A percentile compares a stretch with the other conserved stretches of the same genome.
Conservation (phyloP, 768 basidiomycete species). For the Xerocomus spinulosus region DNA sequence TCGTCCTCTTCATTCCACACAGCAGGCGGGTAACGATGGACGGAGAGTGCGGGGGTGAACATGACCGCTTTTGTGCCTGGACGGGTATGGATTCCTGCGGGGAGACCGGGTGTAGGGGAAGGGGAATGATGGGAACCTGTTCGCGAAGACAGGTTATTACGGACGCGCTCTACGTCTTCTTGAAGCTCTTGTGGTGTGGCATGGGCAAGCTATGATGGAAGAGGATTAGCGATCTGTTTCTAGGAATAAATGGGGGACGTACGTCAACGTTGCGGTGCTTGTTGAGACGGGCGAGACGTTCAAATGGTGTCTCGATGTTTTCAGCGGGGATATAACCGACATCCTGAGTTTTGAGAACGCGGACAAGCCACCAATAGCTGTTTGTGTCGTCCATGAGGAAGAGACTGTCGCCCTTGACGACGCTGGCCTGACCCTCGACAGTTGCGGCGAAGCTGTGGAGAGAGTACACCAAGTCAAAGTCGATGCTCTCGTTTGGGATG, state of each 20-base stretch:
- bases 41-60: slow-evolving; percentile 64
- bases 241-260: slow-evolving; percentile 29
- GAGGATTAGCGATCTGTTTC: background rate
- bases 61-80: slow-evolving; percentile 49
- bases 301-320: slow-evolving; percentile 98
- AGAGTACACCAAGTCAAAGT: slow-evolving; percentile 91
- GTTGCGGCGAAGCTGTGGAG: slow-evolving; percentile 96
- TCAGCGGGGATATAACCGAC: slow-evolving; percentile 99
- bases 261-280: slow-evolving; percentile 98
- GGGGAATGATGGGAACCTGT: slow-evolving; percentile 48
- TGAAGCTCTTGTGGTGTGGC: slow-evolving; percentile 50
- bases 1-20: slow-evolving; percentile 80
- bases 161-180: slow-evolving; percentile 53
- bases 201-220: slow-evolving; percentile 26
- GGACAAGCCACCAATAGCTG: slow-evolving; percentile 99
- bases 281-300: slow-evolving; percentile 90
- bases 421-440: slow-evolving; percentile 97
- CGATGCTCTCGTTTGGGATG: slow-evolving; percentile 87
- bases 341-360: slow-evolving; percentile 97
- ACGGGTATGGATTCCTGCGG: slow-evolving; percentile 22
- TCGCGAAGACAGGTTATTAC: slow-evolving; percentile 46
- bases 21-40: slow-evolving; percentile 75
- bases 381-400: slow-evolving; percentile 98
- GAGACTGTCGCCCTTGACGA: slow-evolving; percentile 96
- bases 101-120: slow-evolving; percentile 37